Evolutionary conservation across 2,329 filamentous ascomycete species (phyloP).

Genomic region (Hymenoscyphus repandus): DNA sequence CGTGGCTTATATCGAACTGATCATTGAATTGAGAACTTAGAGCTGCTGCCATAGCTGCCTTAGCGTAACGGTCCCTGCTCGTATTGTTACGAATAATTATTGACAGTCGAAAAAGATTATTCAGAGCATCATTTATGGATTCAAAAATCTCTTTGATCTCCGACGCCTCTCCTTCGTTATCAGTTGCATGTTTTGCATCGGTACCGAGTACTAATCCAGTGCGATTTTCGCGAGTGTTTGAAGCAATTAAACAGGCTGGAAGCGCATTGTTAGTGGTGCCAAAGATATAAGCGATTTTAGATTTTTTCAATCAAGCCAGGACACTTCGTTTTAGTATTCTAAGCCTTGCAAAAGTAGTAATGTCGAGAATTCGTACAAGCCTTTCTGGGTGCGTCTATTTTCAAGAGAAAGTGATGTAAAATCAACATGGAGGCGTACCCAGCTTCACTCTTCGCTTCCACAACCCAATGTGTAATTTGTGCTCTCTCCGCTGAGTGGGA

Average conservation of each 20-base stretch:
- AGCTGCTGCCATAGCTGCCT: slow-evolving; percentile 5
- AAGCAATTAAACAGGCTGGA: slow-evolving; percentile 10
- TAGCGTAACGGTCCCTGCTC: slow-evolving; percentile 9
- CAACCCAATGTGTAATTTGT: no score
- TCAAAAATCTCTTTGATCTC: slow-evolving; percentile 2
- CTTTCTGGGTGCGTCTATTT: no score
- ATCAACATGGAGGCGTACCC: no score
- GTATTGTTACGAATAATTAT: slow-evolving; percentile 14
- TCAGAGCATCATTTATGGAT: slow-evolving; percentile 6
- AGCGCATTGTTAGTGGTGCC: no score
- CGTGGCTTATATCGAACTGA: slow-evolving; percentile 12
- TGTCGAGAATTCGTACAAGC: no score
- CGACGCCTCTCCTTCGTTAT: not conserved
- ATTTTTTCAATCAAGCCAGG: no score
- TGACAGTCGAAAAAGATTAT: slow-evolving; percentile 11
- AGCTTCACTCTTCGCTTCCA: no score
- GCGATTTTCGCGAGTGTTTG: slow-evolving; percentile 3
- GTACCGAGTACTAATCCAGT: not conserved
- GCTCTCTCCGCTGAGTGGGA: no score
- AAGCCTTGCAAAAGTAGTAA: no score
- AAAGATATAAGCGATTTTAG: no score
- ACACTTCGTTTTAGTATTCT: no score
- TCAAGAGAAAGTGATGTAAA: no score
- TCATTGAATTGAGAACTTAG: slow-evolving; percentile 6
- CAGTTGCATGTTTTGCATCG: not conserved